Evolutionary conservation across 2,329 filamentous ascomycete genomes (phyloP), one percentile per base, ranked within the genome.

Genomic region (Botrytis aclada): DNA sequence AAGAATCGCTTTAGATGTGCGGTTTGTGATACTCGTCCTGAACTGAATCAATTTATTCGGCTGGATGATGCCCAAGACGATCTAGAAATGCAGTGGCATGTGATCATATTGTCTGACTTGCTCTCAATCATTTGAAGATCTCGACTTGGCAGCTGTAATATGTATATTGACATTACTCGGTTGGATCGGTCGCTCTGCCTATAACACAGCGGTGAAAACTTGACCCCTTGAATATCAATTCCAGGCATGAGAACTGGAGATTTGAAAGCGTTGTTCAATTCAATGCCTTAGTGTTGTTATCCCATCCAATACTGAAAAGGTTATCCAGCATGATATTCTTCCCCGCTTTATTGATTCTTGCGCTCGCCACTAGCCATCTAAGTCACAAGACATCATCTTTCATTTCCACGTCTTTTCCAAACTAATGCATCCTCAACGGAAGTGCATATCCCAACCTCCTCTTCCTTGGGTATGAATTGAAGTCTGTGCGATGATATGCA

Each of bases 351-450:
- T 67, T 54, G 45, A 67, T 54, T 67, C 45, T 54, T 67, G 25
- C 45, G n/a, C 45, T 34, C 64, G 34, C 25, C 22, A 20, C 32
- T 51, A 51, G 47, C 47, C 25, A n/a, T 39, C 32, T 20, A n/a
- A 39, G 16, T 67, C 45, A 67, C 45, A 67, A 66, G 64, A 67
- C 64, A 34, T 32, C 64, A 54, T 29, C 16, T 10, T 67, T 67
- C 14, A 18, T 22, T 39, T 67, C 9, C 16, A 41, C 16, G 25
- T 29, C 34, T n/a, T 32, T 54, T 18, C 34, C 7, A 54, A 22
- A 54, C 32, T 7, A 66, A 66, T 66, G 25, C 64, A 54, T 39
- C 64, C 29, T 64, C 18, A 65, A 51, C 29, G 29, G 22, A 32
- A 54, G n/a, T 39, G 37, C 32, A 20, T 20, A 22, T 22, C 32